Conservation (phyloP, 495 filamentous ascomycete species). For the Pseudoneurospora amorphoporcata region DNA sequence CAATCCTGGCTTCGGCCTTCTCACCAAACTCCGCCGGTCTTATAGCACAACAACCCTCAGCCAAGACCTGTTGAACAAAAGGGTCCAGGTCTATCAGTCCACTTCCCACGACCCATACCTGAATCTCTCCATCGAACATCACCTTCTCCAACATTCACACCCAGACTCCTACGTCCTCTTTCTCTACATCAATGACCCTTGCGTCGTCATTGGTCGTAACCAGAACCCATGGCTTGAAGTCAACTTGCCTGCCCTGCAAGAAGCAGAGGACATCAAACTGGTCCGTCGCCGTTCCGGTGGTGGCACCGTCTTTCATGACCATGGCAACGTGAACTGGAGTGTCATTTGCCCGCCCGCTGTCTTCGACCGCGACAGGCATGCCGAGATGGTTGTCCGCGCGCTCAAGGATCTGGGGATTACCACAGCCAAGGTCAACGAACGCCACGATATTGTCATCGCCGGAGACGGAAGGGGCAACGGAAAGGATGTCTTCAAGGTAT, state of each 20-base stretch:
- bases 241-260: slow-evolving; percentile 51
- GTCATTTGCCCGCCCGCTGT: slow-evolving; percentile 66
- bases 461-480: slow-evolving; percentile 6
- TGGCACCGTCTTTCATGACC: slow-evolving; percentile 88
- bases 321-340: slow-evolving; percentile 85
- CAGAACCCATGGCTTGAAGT: slow-evolving; percentile 96
- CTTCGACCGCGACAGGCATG: slow-evolving; percentile 81
- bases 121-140: slow-evolving; percentile 93
- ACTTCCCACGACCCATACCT: slow-evolving; percentile 64
- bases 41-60: neutral
- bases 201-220: slow-evolving; percentile 86
- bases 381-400: slow-evolving; percentile 79
- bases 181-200: slow-evolving; percentile 76
- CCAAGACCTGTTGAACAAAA: neutral
- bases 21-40: neutral
- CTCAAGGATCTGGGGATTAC: slow-evolving; percentile 43
- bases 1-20: neutral
- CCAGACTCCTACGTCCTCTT: slow-evolving; percentile 67
- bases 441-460: slow-evolving; percentile 87
- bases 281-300: slow-evolving; percentile 81
- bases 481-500: slow-evolving; percentile 58
- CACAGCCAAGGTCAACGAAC: slow-evolving; percentile 61
- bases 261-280: slow-evolving; percentile 25
- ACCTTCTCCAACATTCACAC: slow-evolving; percentile 64
- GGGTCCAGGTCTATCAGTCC: slow-evolving; percentile 64